Percentiles rank a stretch among this genome's conserved stretches.
These are phyloP conservation scores for Botrytis cinerea DNA, from an alignment of 2,329 filamentous ascomycete genomes.

Conservation along the genomic window DNA sequence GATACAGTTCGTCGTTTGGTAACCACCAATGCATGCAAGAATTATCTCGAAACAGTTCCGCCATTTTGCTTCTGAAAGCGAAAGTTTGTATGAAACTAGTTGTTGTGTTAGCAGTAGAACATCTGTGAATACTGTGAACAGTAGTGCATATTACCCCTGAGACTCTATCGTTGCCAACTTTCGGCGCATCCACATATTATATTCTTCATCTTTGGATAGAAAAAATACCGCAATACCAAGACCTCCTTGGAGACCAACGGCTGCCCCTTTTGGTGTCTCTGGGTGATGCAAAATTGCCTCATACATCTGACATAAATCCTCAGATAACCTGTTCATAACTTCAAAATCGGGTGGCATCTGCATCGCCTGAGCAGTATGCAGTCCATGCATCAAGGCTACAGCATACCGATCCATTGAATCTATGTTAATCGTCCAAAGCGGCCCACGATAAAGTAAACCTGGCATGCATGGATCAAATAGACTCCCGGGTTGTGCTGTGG, in stretches of 20 bases:
- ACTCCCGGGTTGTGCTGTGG: constrained; percentile 46
- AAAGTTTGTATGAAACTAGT: constrained; percentile 79
- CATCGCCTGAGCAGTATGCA: constrained; percentile 64
- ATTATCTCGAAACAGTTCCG: constrained; percentile 70
- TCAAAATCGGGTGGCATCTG: constrained; percentile 52
- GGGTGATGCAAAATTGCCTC: constrained; percentile 77
- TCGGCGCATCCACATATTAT: constrained; percentile 76
- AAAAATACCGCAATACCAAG: constrained; percentile 77
- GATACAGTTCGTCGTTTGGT: constrained; percentile 75
- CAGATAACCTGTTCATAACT: constrained; percentile 58
- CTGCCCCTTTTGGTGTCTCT: constrained; percentile 65
- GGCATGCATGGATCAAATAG: constrained; percentile 73
- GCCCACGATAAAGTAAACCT: constrained; percentile 68
- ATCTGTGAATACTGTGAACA: not conserved
- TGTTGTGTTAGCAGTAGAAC: constrained; percentile 11
- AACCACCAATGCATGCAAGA: constrained; percentile 86
- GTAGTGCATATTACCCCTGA: constrained; percentile 61
- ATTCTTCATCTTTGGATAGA: constrained; percentile 70
- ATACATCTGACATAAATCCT: constrained; percentile 74
- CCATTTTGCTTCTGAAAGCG: constrained; percentile 72
- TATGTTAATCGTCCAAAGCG: constrained; percentile 73
- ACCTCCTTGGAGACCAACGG: constrained; percentile 73
- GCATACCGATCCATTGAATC: constrained; percentile 76
- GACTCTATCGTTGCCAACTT: constrained; percentile 79
- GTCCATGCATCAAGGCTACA: constrained; percentile 77